Percentiles rank a stretch among this genome's conserved stretches.
Evolutionary conservation across 768 basidiomycete genomes (phyloP).

Genomic region (Suillus americanus): DNA sequence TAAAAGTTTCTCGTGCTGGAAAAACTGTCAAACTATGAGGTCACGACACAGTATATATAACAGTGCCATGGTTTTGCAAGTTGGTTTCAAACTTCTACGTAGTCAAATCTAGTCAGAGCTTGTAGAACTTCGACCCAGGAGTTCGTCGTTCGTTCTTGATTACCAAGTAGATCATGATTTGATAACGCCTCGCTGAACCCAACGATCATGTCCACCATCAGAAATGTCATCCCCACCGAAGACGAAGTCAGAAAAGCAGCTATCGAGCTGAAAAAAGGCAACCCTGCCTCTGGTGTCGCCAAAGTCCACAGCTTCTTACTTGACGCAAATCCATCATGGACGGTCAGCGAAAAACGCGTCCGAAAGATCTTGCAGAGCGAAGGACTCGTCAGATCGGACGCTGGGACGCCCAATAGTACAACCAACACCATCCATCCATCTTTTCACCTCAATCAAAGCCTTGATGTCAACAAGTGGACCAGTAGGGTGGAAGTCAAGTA

Average conservation of each 20-base stretch:
- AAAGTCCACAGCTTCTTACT: constrained; percentile 71
- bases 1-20: not conserved
- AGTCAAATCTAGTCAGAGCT: not conserved
- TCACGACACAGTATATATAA: not conserved
- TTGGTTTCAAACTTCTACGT: not conserved
- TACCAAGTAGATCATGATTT: not conserved
- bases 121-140: not conserved
- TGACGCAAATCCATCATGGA: constrained; percentile 61
- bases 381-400: constrained; percentile 41
- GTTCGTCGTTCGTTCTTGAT: not conserved
- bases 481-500: constrained; percentile 62
- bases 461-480: constrained; percentile 66
- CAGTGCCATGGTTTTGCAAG: not conserved
- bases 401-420: constrained; percentile 4
- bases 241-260: constrained; percentile 59
- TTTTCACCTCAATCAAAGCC: constrained; percentile 61
- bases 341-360: constrained; percentile 82
- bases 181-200: not conserved
- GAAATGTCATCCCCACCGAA: constrained; percentile 48
- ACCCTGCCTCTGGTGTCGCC: constrained; percentile 66
- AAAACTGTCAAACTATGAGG: not conserved
- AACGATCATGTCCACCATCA: constrained; percentile 5
- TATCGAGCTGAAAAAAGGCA: constrained; percentile 48
- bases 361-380: constrained; percentile 67
- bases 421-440: constrained; percentile 44